These are phyloP conservation scores for Tylopilus plumbeoviolaceoides DNA, from an alignment of 768 basidiomycete species.

Conservation along the genomic window DNA sequence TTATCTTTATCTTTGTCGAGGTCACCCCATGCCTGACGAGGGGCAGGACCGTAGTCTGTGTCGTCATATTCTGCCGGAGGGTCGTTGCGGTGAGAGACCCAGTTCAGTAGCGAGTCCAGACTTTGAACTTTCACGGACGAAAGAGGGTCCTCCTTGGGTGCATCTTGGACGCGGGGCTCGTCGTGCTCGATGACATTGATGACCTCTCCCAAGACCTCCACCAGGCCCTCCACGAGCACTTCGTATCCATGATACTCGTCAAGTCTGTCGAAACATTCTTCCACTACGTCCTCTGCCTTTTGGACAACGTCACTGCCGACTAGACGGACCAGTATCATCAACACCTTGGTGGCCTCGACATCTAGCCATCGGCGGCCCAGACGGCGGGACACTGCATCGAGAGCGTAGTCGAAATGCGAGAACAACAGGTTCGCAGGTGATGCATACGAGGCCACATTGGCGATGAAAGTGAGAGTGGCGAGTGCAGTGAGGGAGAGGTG, in stretches of 20 bases:
- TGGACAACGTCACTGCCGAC: conserved; percentile 86
- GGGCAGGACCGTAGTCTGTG: conserved; percentile 56
- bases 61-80: conserved; percentile 35
- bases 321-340: conserved; percentile 79
- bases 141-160: conserved; percentile 17
- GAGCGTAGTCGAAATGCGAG: conserved; percentile 94
- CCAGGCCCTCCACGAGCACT: conserved; percentile 76
- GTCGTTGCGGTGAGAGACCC: conserved; percentile 52
- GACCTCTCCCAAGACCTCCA: conserved; percentile 85
- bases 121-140: conserved; percentile 28
- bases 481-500: conserved; percentile 74
- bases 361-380: conserved; percentile 81
- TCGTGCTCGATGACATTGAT: conserved; percentile 70
- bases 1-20: conserved; percentile 23
- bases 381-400: conserved; percentile 84
- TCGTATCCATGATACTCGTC: conserved; percentile 96
- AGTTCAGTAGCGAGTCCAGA: conserved; percentile 56
- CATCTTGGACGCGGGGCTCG: conserved; percentile 29
- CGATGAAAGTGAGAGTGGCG: conserved; percentile 65
- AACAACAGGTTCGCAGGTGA: conserved; percentile 83
- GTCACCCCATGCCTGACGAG: conserved; percentile 54
- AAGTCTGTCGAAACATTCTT: conserved; percentile 94
- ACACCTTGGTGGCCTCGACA: conserved; percentile 82
- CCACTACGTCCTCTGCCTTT: conserved; percentile 89
- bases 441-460: conserved; percentile 80